Evolutionary conservation across 225 moss, liverwort and hornwort genomes (phyloP), one percentile per base, ranked within the genome.

Genomic region (Lunularia cruciata): DNA sequence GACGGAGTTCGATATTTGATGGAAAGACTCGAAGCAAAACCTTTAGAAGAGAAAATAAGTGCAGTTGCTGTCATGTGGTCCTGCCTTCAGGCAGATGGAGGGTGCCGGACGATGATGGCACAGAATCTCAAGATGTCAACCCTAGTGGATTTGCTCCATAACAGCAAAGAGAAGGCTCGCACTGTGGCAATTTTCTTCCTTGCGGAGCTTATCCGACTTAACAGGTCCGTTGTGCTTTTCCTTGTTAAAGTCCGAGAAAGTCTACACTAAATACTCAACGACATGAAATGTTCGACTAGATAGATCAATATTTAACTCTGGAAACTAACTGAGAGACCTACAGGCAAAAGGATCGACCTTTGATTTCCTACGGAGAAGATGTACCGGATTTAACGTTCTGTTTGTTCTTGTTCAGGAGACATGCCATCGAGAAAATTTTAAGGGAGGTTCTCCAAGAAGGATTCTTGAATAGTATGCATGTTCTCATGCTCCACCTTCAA

Each of bases 401-500:
- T 6, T 40, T 67, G 35, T 34, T 6, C 7, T 14, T 57, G 68
- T 27, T 65, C 83, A 86, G 86, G 80, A 77, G 83, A 63, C 59
- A 65, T n/a, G 76, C 79, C 32, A 71, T 86, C 49, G 77, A 80
- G 57, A 83, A 73, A 55, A 75, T 86, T 8, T 52, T 86, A 75
- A 70, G 59, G 47, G 79, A 73, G 38, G 77, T 86, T 28, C 69
- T 77, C 16, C 65, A 47, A 16, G 83, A 80, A 52, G 86, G 86
- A 27, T 56, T 77, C 22, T 28, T 86, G 18, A 83, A 77, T 62
- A 83, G 72, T 60, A 80, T 86, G 86, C 83, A 83, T 63, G 77
- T 86, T 39, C 80, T 86, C 23, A 75, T 83, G 83, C 60, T 83
- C 23, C 83, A 86, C 53, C 79, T 86, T 54, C 80, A 86, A 74